Evolutionary conservation across 805 yeast genomes (phyloP), one percentile per base, ranked within the genome.

Genomic region (fission yeast (Schizosaccharomyces pombe)): DNA sequence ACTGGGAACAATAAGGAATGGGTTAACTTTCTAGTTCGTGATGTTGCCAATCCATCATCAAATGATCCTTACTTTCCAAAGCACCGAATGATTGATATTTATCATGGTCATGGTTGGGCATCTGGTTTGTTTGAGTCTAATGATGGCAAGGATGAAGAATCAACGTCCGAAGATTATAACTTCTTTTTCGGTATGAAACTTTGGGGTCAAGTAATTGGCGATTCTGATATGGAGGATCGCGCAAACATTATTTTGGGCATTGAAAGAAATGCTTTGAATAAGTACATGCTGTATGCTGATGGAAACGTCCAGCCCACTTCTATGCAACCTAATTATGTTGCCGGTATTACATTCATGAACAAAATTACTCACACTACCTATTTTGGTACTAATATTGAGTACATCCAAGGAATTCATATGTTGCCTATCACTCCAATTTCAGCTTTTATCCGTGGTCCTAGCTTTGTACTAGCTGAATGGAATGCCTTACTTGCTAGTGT

Each of bases 341-440:
- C 77, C 31, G 89, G 89, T 5, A 80, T 82, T 56, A 64, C 76
- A 51, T 79, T 79, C 64, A 86, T 82, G 62, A 80, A 81, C 67
- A 80, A 80, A 62, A 69, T 79, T 56, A 83, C 77, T 61, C 79
- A 81, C 67, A 75, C 84, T 5, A 81, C 87, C 1, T 82, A 76
- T 61, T 82, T 82, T 62, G 86, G 86, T 4, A 62, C 68, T 57
- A 67, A 73, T 55, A 66, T 68, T 43, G 79, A 80, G 64, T 81
- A 76, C 60, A 80, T 79, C 54, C 85, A 81, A 59, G 89, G 89
- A 3, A 82, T 81, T 57, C 86, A 82, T 63, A 82, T 81, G 86
- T 62, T 82, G 39, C 87, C 87, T 24, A 68, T 76, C 30, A 79
- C 83, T 0, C 82, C 85, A 0, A 70, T 72, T 16, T 76, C 82